Evolutionary conservation across 305 asterid species (phyloP), one percentile per base, ranked within the genome.

Genomic region (Andrographis paniculata): DNA sequence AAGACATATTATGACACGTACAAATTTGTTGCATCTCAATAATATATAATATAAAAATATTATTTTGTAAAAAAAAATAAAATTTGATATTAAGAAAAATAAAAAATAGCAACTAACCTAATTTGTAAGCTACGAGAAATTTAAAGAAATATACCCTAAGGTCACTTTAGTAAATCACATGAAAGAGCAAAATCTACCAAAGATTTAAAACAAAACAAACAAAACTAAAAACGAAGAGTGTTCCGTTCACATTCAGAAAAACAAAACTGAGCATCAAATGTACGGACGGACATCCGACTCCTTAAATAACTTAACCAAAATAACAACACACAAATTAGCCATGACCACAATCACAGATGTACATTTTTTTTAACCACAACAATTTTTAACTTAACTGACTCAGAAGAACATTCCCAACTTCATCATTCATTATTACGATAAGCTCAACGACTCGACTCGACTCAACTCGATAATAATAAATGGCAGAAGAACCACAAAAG

Each of bases 341-440:
- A 46, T 24, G 38, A 51, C 6, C 44, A 37, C 44, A 37, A 35
- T n/a, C 37, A 55, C 61, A 55, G 68, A 73, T 73, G 60, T 76
- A 76, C 80, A 72, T 24, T 56, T 30, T 45, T 38, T 30, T 45
- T 38, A 38, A 38, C 17, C 42, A 50, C 20, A 50, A 35, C 22
- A 20, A 37, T 43, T 23, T 35, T 31, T 44, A 37, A 56, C 33
- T 19, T 59, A 50, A 67, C 74, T 67, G 51, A 50, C n/a, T n/a
- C n/a, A n/a, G n/a, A n/a, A n/a, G n/a, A n/a, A n/a, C 62, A 66
- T 8, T 24, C 8, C 8, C 30, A 58, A 31, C 38, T 53, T 46
- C 66, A 53, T 48, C 55, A 61, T 53, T 60, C 43, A 56, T 60
- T n/a, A n/a, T n/a, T n/a, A n/a, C n/a, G n/a, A n/a, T n/a, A n/a